phyloP scores from a whole-genome alignment of 2,329 filamentous ascomycete species.

The Periconia macrospinosa region DNA sequence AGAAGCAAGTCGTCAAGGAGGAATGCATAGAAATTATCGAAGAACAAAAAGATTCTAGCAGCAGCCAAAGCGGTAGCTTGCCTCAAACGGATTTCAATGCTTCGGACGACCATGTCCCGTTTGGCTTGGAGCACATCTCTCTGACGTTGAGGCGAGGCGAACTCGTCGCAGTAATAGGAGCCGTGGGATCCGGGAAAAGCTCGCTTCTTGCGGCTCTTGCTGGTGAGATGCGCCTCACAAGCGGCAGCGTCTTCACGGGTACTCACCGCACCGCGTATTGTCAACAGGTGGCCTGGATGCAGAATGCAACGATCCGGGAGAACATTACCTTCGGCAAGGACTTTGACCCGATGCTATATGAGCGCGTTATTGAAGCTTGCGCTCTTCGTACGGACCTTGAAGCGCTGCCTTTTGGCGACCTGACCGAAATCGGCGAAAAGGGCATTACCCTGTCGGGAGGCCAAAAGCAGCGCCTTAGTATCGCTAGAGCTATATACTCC shows the following conservation, averaged over 20 bases:
- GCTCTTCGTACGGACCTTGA: slow-evolving; percentile 83
- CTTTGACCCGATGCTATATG: slow-evolving; percentile 74
- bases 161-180: slow-evolving; percentile 81
- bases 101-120: slow-evolving; percentile 62
- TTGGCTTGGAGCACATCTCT: slow-evolving; percentile 70
- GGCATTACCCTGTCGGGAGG: slow-evolving; percentile 95
- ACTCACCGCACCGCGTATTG: slow-evolving; percentile 80
- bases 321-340: slow-evolving; percentile 90
- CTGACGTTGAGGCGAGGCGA: slow-evolving; percentile 73
- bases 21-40: slow-evolving; percentile 51
- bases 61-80: slow-evolving; percentile 54
- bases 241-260: slow-evolving; percentile 72
- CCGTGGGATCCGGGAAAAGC: slow-evolving; percentile 87
- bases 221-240: slow-evolving; percentile 88
- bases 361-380: slow-evolving; percentile 81
- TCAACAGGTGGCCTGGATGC: slow-evolving; percentile 97
- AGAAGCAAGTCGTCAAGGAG: slow-evolving; percentile 35
- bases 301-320: slow-evolving; percentile 82
- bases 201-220: slow-evolving; percentile 86
- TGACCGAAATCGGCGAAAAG: slow-evolving; percentile 91
- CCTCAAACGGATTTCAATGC: slow-evolving; percentile 9
- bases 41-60: slow-evolving; percentile 42
- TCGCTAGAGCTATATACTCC: slow-evolving; percentile 76
- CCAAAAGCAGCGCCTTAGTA: slow-evolving; percentile 93
- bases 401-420: slow-evolving; percentile 84